Evolutionary conservation across 1,139 yeast genomes (phyloP).

Genomic region (Hemisphaericaspora xylofermentans): DNA sequence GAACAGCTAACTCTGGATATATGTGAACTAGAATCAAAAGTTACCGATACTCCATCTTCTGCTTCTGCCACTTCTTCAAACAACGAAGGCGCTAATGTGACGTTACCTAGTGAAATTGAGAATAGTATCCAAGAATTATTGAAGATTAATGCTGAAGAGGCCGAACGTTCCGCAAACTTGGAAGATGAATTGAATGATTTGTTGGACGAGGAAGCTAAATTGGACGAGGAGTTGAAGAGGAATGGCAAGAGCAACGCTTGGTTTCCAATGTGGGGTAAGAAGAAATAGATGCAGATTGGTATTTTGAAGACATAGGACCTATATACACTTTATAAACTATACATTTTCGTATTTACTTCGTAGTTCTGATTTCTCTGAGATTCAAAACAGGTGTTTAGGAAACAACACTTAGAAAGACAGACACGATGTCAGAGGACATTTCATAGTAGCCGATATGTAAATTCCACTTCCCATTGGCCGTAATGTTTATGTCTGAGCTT

Average conservation of each 20-base stretch:
- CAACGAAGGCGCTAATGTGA: constrained; percentile 4
- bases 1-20: constrained; percentile 54
- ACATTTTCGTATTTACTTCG: no score
- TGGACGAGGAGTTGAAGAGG: constrained; percentile 30
- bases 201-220: constrained; percentile 25
- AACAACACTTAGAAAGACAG: no score
- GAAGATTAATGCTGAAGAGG: constrained; percentile 53
- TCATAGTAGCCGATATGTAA: no score
- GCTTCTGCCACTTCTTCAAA: constrained; percentile 4
- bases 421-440: no score
- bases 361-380: no score
- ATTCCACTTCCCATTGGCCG: no score
- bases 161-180: constrained; percentile 52
- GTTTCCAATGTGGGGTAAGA: constrained; percentile 32
- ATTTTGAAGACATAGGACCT: neutral
- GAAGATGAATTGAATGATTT: constrained; percentile 47
- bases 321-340: no score
- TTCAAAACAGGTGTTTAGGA: no score
- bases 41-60: constrained; percentile 19
- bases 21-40: constrained; percentile 47
- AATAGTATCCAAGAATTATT: constrained; percentile 48
- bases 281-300: neutral
- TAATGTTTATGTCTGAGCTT: no score
- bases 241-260: constrained; percentile 22
- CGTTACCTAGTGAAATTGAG: constrained; percentile 42